phyloP scores from a whole-genome alignment of 805 yeast genomes.

The Saturnispora sekii region DNA sequence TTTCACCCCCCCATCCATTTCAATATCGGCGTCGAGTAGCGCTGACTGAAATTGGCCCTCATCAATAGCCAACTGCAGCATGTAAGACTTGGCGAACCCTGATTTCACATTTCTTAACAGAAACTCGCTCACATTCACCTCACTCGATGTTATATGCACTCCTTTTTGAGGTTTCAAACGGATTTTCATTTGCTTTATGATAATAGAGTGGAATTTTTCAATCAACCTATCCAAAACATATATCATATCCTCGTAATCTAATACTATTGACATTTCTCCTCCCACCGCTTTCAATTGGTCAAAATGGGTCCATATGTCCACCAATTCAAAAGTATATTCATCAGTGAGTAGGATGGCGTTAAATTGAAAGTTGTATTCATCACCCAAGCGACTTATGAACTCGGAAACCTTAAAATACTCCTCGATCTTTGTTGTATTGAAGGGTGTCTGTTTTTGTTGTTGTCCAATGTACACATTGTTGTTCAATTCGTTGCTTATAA shows the following conservation, averaged over 20 bases:
- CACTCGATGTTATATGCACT: slow-evolving; percentile 10
- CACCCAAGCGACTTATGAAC: slow-evolving; percentile 13
- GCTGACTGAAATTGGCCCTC: neutral
- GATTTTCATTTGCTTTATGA: slow-evolving; percentile 13
- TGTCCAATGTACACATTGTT: neutral
- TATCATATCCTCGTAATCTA: slow-evolving; percentile 18
- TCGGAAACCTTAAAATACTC: slow-evolving; percentile 5
- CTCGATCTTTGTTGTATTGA: neutral
- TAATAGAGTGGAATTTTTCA: slow-evolving; percentile 14
- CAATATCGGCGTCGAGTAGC: neutral
- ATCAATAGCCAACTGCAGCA: slow-evolving; percentile 15
- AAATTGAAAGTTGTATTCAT: slow-evolving; percentile 15
- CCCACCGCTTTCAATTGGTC: slow-evolving; percentile 7
- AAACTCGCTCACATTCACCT: neutral
- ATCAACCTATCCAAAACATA: slow-evolving; percentile 10
- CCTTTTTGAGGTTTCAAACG: slow-evolving; percentile 13
- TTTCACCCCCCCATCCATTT: neutral
- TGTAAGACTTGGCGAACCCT: slow-evolving; percentile 17
- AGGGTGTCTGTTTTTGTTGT: neutral
- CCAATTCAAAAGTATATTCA: slow-evolving; percentile 19
- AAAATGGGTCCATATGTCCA: slow-evolving; percentile 16
- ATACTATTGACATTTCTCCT: slow-evolving; percentile 14
- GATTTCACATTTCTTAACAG: slow-evolving; percentile 15
- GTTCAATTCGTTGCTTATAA: slow-evolving; percentile 14
- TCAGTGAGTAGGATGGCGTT: slow-evolving; percentile 20